phyloP scores from a whole-genome alignment of 352 stramenopile genomes.

The Pythium folliculosum region DNA sequence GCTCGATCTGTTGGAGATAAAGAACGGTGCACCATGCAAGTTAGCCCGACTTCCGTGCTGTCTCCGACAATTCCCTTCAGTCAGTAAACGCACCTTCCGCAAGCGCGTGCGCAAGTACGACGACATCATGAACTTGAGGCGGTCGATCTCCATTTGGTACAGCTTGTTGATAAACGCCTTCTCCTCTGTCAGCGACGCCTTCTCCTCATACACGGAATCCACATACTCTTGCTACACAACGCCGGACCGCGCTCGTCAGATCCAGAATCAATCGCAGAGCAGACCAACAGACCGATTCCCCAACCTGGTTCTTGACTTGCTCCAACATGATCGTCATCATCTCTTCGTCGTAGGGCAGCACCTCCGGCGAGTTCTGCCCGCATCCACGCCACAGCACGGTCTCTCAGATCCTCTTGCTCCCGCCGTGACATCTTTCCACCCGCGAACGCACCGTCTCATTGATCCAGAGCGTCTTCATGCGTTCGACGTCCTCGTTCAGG shows the following conservation, averaged over 20 bases:
- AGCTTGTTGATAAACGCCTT: conserved; percentile 83
- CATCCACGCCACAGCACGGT: background rate
- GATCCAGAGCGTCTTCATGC: conserved; percentile 72
- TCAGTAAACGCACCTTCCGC: conserved; percentile 60
- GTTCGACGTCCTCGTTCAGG: conserved; percentile 80
- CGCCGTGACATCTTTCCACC: too few relatives aligned
- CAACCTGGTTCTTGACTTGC: conserved; percentile 79
- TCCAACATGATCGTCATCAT: conserved; percentile 84
- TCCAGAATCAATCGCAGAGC: background rate
- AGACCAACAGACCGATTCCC: background rate
- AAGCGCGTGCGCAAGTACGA: conserved; percentile 81
- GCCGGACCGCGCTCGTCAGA: background rate
- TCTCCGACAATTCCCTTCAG: too few relatives aligned
- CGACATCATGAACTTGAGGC: conserved; percentile 80
- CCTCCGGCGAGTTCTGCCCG: conserved; percentile 71
- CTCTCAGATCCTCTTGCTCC: background rate
- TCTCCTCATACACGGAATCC: conserved; percentile 75
- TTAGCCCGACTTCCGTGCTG: too few relatives aligned
- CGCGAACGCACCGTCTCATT: conserved; percentile 71
- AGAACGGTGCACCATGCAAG: too few relatives aligned
- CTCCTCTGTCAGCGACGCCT: conserved; percentile 65
- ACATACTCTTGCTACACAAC: conserved; percentile 74
- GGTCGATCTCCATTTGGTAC: conserved; percentile 90
- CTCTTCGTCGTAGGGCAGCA: conserved; percentile 75
- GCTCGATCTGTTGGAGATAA: conserved; percentile 87